These are phyloP conservation scores for Ampelomyces quisqualis DNA, from an alignment of 2,329 filamentous ascomycete genomes.

Conservation along the genomic window DNA sequence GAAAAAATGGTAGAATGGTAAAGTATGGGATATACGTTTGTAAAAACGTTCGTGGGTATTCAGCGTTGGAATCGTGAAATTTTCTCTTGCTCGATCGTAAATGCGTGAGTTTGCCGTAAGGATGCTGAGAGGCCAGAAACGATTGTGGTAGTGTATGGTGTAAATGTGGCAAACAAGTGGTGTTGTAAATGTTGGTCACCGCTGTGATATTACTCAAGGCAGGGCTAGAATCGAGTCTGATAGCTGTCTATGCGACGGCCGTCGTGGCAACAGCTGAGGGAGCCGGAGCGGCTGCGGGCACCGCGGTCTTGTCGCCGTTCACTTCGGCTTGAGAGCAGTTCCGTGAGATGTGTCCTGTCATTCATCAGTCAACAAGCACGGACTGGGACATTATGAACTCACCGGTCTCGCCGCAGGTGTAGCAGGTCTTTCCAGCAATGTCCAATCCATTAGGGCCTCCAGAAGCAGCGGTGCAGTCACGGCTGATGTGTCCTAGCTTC, in stretches of 20 bases:
- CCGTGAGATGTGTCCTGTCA: conserved; percentile 77
- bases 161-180: conserved; percentile 16
- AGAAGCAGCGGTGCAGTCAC: conserved; percentile 95
- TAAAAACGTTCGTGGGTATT: conserved; percentile 46
- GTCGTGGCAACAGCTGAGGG: conserved; percentile 47
- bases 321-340: conserved; percentile 81
- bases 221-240: conserved; percentile 1
- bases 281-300: conserved; percentile 25
- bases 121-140: conserved; percentile 37
- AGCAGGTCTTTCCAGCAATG: conserved; percentile 97
- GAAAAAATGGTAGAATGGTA: conserved; percentile 42
- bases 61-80: conserved; percentile 47
- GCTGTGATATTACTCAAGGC: conserved; percentile 22
- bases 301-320: conserved; percentile 44
- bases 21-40: conserved; percentile 36
- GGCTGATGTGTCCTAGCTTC: conserved; percentile 73
- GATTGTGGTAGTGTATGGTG: conserved; percentile 31
- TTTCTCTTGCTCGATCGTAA: conserved; percentile 41
- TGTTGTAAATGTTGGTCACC: conserved; percentile 10
- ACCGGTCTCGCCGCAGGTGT: conserved; percentile 87
- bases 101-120: conserved; percentile 40
- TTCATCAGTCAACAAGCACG: background rate
- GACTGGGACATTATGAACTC: background rate
- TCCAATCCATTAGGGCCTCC: conserved; percentile 77
- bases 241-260: conserved; percentile 37